Base-by-base conservation (phyloP, 2,329 filamentous ascomycete species). In the Cladosporium sp. region DNA sequence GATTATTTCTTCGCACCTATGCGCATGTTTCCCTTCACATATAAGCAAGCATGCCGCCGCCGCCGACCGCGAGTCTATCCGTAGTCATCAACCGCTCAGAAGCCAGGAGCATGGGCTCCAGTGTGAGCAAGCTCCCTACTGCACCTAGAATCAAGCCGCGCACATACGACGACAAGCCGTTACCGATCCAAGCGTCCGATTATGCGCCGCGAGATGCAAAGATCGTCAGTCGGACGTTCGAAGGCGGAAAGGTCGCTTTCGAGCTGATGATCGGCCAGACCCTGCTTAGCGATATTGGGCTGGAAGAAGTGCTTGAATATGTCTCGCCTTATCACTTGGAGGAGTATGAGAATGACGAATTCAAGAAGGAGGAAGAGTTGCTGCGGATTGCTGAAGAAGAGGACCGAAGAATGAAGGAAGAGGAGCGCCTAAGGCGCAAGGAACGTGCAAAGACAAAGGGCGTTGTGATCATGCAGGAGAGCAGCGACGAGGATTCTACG, bases 251-350 rank as follows among this genome's bases (percentile, higher is more conserved):
- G 6, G 56, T 59, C 4, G 55, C 58, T 10, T 69, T 67, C 49
- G 58, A 54, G 0, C n/a, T 69, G 19, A 58, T 58, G 40, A 59
- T 68, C 19, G 67, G 63, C 33, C 54, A 57, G 2, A 56, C 60
- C 3, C 45, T 55, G 6, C 52, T 68, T 2, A 49, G 59, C 3
- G 58, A 62, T 38, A 56, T 70, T 38, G 49, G 55, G 6, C 40
- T 67, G 3, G 54, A 64, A 10, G 65, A 68, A 44, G 59, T 69
- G 16, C 54, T 65, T 8, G 61, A 68, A 16, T 69, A 67, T 52
- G 62, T 69, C 11, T 68, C 65, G 5, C 54, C 64, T n/a, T 56
- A 60, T 31, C 62, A 67, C 33, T 54, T 69, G 18, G 67, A 70
- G 51, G 58, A 57, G 2, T 70, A 59, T 44, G 67, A 70, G 48